Base-by-base conservation (phyloP, 2,329 filamentous ascomycete genomes). In the Thielaviopsis ethacetica region DNA sequence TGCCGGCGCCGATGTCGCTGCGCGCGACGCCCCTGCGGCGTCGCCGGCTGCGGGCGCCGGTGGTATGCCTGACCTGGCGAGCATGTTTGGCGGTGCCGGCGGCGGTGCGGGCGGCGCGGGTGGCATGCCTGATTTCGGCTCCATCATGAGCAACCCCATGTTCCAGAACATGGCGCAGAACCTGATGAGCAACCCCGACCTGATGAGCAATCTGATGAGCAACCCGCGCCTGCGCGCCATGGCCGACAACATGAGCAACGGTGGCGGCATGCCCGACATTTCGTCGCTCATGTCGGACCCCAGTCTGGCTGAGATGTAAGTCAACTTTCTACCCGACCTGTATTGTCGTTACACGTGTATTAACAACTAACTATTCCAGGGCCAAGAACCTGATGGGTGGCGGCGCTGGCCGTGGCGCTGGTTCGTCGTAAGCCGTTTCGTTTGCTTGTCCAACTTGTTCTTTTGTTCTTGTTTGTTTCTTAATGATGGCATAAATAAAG, bases 61-160 rank as follows among this genome's bases (percentile, higher is more conserved):
- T 24, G 85, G 83, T 22, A 82, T 85, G 77, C 87, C 87, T 1
- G 84, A 89, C 68, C 74, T 91, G 52, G 86, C 86, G 3, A 78
- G 83, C 67, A 86, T 91, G 84, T 76, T 91, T 64, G 84, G 83
- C 49, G 77, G 73, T 19, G 81, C 76, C 21, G 83, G 76, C 24
- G 82, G 76, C 15, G 82, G 76, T 15, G 81, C 73, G 10, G 84
- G 80, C 5, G 84, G 79, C 21, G 83, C 75, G 7, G 85, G 85
- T 56, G 88, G 88, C 58, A 93, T 95, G 86, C 90, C 91, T 13
- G 91, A 97, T 70, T 76, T 98, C 24, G 74, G 82, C 63, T 81
- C 82, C 63, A 84, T 98, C 70, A 95, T 97, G 90, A 90, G 77
- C 76, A 98, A 97, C 76, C 93, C 93, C 59, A 97, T 97, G 93